Conservation (phyloP, 2,329 filamentous ascomycete species). For the Chaetomium sp. region DNA sequence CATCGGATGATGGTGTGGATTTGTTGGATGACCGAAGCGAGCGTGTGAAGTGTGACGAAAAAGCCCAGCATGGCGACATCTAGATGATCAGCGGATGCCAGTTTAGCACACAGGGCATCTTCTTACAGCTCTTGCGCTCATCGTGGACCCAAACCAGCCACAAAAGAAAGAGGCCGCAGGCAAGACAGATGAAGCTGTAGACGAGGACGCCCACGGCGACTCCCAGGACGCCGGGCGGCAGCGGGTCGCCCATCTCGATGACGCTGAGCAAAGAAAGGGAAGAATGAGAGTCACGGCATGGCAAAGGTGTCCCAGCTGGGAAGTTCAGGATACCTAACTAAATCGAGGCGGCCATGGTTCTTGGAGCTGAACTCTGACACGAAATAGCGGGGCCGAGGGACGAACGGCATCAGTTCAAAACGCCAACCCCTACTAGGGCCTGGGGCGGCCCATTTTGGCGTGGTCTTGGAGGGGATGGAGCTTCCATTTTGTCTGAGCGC, state of each 20-base stretch:
- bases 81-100: conserved; percentile 29
- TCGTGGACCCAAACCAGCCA: conserved; percentile 46
- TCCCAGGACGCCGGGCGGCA: conserved; percentile 41
- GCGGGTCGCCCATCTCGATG: conserved; percentile 42
- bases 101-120: background rate
- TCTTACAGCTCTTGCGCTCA: conserved; percentile 48
- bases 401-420: background rate
- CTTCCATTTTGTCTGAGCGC: conserved; percentile 5
- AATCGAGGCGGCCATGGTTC: background rate
- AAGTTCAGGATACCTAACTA: background rate
- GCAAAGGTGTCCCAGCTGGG: background rate
- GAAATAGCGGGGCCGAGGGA: background rate
- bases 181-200: conserved; percentile 43
- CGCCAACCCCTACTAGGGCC: background rate
- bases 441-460: background rate
- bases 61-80: conserved; percentile 47
- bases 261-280: background rate
- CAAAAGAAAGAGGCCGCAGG: conserved; percentile 40
- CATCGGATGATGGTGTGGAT: conserved; percentile 46
- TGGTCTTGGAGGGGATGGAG: background rate
- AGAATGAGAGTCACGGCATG: background rate
- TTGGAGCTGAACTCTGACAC: background rate
- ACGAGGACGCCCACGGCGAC: conserved; percentile 41
- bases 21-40: conserved; percentile 48
- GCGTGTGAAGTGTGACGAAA: conserved; percentile 42